Conservation (phyloP, 169 alveolate genomes). For the Plasmodium berghei region DNA sequence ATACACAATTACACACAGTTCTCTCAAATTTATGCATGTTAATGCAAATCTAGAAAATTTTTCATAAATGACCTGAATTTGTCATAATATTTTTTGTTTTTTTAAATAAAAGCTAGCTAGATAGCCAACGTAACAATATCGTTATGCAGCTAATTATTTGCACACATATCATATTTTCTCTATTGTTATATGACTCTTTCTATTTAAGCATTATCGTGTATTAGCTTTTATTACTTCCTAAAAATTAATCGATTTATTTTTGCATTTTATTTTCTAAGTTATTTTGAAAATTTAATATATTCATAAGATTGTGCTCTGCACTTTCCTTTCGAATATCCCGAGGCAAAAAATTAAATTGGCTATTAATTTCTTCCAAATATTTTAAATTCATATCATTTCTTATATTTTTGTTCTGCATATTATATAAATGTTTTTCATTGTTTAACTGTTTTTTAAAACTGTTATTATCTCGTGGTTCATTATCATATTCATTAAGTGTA, state of each 20-base stretch:
- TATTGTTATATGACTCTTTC: no score
- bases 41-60: not conserved
- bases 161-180: no score
- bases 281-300: constrained; percentile 33
- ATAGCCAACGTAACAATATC: not conserved
- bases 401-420: not conserved
- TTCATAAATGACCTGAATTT: not conserved
- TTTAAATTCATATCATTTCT: constrained; percentile 36
- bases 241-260: constrained; percentile 21
- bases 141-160: no score
- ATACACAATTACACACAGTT: not conserved
- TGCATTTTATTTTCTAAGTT: constrained; percentile 34
- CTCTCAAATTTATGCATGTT: not conserved
- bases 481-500: not conserved
- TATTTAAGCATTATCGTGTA: no score
- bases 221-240: constrained; percentile 17
- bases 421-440: constrained; percentile 25
- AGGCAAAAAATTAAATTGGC: constrained; percentile 31
- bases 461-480: constrained; percentile 5
- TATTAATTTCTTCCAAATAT: constrained; percentile 48
- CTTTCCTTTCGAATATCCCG: constrained; percentile 18
- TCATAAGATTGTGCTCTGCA: not conserved
- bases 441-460: constrained; percentile 24
- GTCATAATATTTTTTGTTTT: not conserved
- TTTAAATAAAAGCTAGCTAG: not conserved